Percentiles rank a stretch among this genome's conserved stretches.
phyloP scores from a whole-genome alignment of 73 alveolate genomes.

The Uronychia setigera region DNA sequence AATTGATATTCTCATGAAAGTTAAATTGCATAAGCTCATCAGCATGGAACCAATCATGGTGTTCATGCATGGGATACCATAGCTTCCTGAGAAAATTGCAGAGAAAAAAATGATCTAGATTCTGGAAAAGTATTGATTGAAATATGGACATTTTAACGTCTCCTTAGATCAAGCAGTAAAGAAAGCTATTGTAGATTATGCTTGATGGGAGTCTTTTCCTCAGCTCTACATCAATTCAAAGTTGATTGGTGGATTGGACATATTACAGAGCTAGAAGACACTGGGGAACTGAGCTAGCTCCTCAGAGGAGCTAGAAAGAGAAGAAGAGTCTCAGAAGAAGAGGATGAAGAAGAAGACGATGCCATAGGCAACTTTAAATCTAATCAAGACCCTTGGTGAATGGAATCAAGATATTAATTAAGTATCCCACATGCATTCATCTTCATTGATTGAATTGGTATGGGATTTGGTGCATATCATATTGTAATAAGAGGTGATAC shows the following conservation, averaged over 20 bases:
- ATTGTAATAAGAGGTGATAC: no score
- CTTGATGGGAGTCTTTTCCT: slow-evolving; percentile 39
- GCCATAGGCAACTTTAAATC: no score
- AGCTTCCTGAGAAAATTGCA: slow-evolving; percentile 9
- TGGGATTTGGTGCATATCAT: background rate
- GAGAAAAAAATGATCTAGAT: slow-evolving; percentile 19
- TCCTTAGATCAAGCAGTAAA: slow-evolving; percentile 5
- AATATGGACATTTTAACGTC: slow-evolving; percentile 23
- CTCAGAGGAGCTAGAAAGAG: no score
- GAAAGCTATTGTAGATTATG: slow-evolving; percentile 9
- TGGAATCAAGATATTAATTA: no score
- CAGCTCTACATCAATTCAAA: slow-evolving; percentile 32
- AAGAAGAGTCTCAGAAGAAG: background rate
- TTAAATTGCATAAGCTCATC: slow-evolving; percentile 28
- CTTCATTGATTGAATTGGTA: background rate
- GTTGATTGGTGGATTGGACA: slow-evolving; percentile 48
- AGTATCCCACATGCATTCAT: no score
- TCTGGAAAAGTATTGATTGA: background rate
- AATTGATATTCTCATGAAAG: slow-evolving; percentile 11
- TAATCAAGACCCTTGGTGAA: no score
- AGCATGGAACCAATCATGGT: slow-evolving; percentile 11
- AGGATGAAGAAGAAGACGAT: background rate
- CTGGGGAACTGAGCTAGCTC: slow-evolving; percentile 8
- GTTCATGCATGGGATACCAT: slow-evolving; percentile 41
- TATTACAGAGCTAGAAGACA: slow-evolving; percentile 6